phyloP scores from a whole-genome alignment of 176 grass and related monocot species.

The Bothriochloa decipiens region DNA sequence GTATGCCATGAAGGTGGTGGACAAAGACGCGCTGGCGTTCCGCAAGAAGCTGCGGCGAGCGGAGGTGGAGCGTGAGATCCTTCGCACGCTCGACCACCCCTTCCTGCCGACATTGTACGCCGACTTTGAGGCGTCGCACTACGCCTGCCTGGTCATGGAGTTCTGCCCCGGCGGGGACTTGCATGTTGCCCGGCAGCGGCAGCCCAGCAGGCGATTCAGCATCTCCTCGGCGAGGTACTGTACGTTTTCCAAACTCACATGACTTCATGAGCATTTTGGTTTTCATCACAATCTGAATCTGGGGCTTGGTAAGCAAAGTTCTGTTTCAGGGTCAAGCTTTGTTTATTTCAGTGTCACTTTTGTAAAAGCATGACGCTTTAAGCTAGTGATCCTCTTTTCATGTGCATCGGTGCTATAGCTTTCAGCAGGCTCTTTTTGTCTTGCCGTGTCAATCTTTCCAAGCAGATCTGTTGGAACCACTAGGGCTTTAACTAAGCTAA shows the following conservation, averaged over 20 bases:
- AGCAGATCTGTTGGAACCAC: constrained; percentile 42
- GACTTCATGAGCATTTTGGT: not conserved
- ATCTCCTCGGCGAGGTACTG: constrained; percentile 60
- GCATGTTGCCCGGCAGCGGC: constrained; percentile 79
- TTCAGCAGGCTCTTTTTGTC: constrained; percentile 39
- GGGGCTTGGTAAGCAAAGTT: not conserved
- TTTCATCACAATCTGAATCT: not conserved
- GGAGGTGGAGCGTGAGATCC: constrained; percentile 86
- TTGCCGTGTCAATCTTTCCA: constrained; percentile 37
- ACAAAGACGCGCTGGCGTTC: constrained; percentile 76
- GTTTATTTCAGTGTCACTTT: constrained; percentile 45
- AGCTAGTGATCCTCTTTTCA: constrained; percentile 43
- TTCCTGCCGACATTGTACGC: constrained; percentile 90
- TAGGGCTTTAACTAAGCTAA: constrained; percentile 31
- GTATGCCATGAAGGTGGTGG: constrained; percentile 93
- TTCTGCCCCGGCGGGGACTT: constrained; percentile 89
- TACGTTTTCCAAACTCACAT: not conserved
- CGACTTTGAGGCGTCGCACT: constrained; percentile 87
- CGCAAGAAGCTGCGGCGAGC: constrained; percentile 84
- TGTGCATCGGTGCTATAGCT: constrained; percentile 35
- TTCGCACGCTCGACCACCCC: constrained; percentile 77
- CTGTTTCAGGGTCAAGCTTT: constrained; percentile 56
- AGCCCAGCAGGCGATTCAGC: constrained; percentile 65
- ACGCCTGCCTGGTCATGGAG: constrained; percentile 95
- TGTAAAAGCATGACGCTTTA: constrained; percentile 46